phyloP scores from a whole-genome alignment of 305 asterid species.

The Rubia tinctorum region DNA sequence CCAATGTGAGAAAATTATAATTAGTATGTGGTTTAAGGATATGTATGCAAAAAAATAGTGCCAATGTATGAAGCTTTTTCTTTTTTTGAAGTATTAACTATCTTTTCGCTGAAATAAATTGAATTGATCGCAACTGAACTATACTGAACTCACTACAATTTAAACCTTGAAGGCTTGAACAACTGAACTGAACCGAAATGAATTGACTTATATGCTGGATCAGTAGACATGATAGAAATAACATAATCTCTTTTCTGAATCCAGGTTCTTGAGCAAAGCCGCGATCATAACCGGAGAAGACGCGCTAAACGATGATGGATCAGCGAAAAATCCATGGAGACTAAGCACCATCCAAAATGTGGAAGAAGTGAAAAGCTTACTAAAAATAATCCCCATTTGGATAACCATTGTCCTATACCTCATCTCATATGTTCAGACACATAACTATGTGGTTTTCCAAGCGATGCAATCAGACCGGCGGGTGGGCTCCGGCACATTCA shows the following conservation, averaged over 20 bases:
- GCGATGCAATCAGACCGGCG: constrained; percentile 49
- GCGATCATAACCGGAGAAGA: constrained; percentile 48
- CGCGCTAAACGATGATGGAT: constrained; percentile 39
- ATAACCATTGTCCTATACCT: constrained; percentile 39
- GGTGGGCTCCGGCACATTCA: constrained; percentile 24
- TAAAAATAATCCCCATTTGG: constrained; percentile 52
- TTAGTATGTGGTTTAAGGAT: too few species aligned
- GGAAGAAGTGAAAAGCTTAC: constrained; percentile 53
- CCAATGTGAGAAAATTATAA: too few species aligned
- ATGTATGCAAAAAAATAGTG: too few species aligned
- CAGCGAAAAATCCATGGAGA: constrained; percentile 49
- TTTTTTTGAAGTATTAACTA: too few species aligned
- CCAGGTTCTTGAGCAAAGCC: constrained; percentile 62
- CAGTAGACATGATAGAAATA: too few species aligned
- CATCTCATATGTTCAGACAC: constrained; percentile 30
- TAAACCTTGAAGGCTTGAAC: too few species aligned
- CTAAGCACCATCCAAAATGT: constrained; percentile 52
- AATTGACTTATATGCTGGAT: too few species aligned
- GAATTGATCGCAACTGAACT: too few species aligned
- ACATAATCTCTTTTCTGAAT: not conserved
- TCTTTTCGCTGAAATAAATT: too few species aligned
- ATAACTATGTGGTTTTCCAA: constrained; percentile 43
- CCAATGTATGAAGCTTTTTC: too few species aligned
- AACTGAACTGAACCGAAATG: too few species aligned
- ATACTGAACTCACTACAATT: too few species aligned